Evolutionary conservation across 2,329 filamentous ascomycete species (phyloP).

Genomic region (Aspergillus terreus): DNA sequence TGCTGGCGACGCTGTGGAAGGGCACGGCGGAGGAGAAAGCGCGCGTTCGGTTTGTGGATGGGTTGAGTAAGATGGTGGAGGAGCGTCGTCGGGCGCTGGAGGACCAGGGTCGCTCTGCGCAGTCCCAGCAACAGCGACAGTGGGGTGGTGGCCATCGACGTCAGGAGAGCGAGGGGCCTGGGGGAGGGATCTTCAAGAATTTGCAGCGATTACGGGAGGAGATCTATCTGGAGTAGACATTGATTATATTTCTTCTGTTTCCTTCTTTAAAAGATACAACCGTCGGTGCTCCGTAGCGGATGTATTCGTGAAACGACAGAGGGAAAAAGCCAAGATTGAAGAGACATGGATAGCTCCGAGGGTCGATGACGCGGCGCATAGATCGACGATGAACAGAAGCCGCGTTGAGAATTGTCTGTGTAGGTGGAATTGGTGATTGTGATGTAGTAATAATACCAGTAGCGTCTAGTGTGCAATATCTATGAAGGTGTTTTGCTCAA

Average conservation of each 20-base stretch:
- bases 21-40: conserved; percentile 95
- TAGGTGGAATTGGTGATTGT: too few relatives aligned
- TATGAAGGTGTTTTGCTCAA: too few relatives aligned
- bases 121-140: conserved; percentile 14
- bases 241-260: not conserved
- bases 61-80: conserved; percentile 75
- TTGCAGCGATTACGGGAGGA: conserved; percentile 52
- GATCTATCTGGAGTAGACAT: conserved; percentile 47
- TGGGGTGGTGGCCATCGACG: conserved; percentile 14
- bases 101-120: conserved; percentile 32
- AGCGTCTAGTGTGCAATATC: too few relatives aligned
- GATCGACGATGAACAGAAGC: not conserved
- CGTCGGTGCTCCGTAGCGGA: not conserved
- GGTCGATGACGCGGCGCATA: conserved; percentile 3
- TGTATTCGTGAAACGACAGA: not conserved
- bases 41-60: conserved; percentile 74
- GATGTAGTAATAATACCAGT: too few relatives aligned
- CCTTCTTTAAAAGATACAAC: too few relatives aligned
- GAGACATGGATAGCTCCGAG: not conserved
- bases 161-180: conserved; percentile 36
- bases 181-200: conserved; percentile 51
- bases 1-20: conserved; percentile 79
- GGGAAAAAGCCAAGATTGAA: not conserved
- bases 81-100: conserved; percentile 56
- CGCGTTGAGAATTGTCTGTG: too few relatives aligned